These are phyloP conservation scores for Colletotrichum lentis DNA, from an alignment of 2,329 filamentous ascomycete species.

Conservation along the genomic window DNA sequence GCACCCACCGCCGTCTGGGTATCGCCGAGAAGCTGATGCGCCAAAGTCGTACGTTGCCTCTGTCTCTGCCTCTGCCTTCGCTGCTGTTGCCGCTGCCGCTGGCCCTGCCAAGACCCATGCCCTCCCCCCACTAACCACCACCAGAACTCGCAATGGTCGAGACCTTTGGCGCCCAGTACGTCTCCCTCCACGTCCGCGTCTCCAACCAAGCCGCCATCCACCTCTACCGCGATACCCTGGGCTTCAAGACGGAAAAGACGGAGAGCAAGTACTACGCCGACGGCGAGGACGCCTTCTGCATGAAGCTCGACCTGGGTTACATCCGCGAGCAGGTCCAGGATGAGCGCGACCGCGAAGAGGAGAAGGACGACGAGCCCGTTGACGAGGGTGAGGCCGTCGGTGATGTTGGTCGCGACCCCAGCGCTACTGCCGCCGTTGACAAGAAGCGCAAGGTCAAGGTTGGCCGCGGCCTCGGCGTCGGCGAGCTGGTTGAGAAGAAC, in stretches of 20 bases:
- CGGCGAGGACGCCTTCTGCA: constrained; percentile 93
- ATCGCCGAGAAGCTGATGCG: constrained; percentile 98
- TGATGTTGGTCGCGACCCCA: constrained; percentile 64
- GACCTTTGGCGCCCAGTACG: constrained; percentile 88
- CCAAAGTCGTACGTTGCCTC: constrained; percentile 78
- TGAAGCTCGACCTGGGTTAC: constrained; percentile 83
- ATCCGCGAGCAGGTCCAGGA: constrained; percentile 61
- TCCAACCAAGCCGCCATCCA: constrained; percentile 91
- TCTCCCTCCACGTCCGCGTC: constrained; percentile 93
- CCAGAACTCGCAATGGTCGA: constrained; percentile 93
- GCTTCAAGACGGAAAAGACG: constrained; percentile 86
- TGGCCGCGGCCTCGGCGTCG: constrained; percentile 80
- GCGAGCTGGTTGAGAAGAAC: constrained; percentile 76
- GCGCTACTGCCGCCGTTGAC: constrained; percentile 50
- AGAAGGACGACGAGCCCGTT: constrained; percentile 51
- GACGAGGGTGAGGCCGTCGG: constrained; percentile 78
- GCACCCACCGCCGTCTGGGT: constrained; percentile 88
- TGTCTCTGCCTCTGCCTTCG: constrained; percentile 17
- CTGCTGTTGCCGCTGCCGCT: constrained; percentile 1
- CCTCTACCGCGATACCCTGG: constrained; percentile 90
- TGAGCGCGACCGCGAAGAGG: constrained; percentile 52
- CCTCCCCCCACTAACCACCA: not conserved
- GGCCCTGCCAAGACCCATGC: not conserved
- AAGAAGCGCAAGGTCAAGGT: constrained; percentile 87
- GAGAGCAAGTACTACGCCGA: constrained; percentile 96